Conservation (phyloP, 2,329 filamentous ascomycete genomes). For the Cryphonectria naterciae region DNA sequence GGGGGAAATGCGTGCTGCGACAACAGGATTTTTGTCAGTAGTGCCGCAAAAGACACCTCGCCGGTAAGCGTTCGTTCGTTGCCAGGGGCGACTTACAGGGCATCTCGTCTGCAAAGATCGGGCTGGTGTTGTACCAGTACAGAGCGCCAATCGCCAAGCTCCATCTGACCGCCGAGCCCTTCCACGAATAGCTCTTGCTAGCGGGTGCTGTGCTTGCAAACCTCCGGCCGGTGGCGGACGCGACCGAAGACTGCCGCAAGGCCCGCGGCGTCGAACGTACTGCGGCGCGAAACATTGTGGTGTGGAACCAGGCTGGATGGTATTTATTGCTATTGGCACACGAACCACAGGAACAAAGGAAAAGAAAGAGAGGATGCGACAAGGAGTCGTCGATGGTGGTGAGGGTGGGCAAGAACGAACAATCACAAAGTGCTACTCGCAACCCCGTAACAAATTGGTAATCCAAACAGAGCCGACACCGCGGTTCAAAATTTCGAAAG, state of each 20-base stretch:
- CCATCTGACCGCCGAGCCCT: conserved; percentile 74
- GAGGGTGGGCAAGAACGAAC: background rate
- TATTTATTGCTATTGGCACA: background rate
- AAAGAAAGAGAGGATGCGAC: conserved; percentile 22
- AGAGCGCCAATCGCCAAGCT: conserved; percentile 75
- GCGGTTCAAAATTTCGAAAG: conserved; percentile 14
- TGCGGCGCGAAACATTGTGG: conserved; percentile 57
- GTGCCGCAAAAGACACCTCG: background rate
- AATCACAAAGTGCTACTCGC: background rate
- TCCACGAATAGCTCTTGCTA: conserved; percentile 78
- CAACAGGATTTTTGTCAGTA: conserved; percentile 13
- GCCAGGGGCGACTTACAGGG: conserved; percentile 60
- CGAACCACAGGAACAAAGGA: conserved; percentile 26
- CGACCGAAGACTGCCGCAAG: conserved; percentile 45
- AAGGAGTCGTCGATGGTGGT: background rate
- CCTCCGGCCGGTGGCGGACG: conserved; percentile 49
- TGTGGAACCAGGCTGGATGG: conserved; percentile 1
- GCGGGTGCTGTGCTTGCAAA: conserved; percentile 60
- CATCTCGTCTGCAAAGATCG: conserved; percentile 83
- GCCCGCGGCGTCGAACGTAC: conserved; percentile 53
- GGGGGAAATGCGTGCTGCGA: conserved; percentile 40
- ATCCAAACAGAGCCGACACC: conserved; percentile 5
- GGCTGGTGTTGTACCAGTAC: conserved; percentile 94
- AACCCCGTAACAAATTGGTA: conserved; percentile 4
- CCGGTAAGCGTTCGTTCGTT: background rate